phyloP scores from a whole-genome alignment of 2,329 filamentous ascomycete species.

The Phyllosticta ampelicida region DNA sequence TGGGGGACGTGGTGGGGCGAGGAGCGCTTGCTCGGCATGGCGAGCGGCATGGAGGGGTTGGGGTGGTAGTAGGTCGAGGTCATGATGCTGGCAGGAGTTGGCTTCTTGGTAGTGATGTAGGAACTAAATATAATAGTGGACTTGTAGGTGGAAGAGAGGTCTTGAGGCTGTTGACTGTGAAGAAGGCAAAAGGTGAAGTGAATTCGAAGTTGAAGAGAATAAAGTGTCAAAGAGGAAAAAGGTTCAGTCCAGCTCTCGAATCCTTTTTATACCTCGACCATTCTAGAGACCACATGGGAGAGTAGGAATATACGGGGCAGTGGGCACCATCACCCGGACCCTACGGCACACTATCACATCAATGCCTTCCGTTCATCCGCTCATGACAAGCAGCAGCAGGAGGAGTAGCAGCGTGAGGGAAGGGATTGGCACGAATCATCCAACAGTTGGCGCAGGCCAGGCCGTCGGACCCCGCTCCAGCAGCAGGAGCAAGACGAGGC shows the following conservation, averaged over 20 bases:
- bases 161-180: not conserved
- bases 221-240: not conserved
- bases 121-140: not conserved
- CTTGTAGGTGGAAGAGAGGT: not conserved
- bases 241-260: not conserved
- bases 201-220: not conserved
- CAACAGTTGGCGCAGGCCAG: not conserved
- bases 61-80: conserved; percentile 22
- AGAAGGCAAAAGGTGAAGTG: not conserved
- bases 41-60: conserved; percentile 25
- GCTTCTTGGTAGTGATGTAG: conserved; percentile 5
- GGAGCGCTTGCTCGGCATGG: conserved; percentile 26
- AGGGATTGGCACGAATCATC: not conserved
- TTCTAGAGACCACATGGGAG: not conserved
- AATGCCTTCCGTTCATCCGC: not conserved
- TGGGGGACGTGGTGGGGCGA: conserved; percentile 19
- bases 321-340: not conserved
- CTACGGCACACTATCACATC: not conserved
- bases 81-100: conserved; percentile 21
- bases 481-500: not conserved
- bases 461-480: not conserved
- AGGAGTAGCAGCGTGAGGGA: not conserved
- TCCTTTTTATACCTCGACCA: not conserved
- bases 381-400: not conserved
- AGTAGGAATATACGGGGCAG: not conserved